Evolutionary conservation across 108 stramenopile species (phyloP), one percentile per base, ranked within the genome.

Genomic region (Fragilariopsis cylindrus): DNA sequence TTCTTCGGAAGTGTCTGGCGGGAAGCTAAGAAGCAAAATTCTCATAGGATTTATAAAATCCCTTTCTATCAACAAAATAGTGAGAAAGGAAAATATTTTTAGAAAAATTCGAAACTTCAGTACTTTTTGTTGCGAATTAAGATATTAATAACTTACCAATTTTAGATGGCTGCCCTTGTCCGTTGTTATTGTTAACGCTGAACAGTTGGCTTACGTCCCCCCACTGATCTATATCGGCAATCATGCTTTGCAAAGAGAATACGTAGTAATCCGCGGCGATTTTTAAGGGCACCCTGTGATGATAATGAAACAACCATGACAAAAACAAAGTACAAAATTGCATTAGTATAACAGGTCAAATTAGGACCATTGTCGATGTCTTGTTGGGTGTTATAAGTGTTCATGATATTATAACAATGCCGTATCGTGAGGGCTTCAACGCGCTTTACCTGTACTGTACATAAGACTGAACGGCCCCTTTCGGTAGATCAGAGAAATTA

Each of bases 1-100:
- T 49, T 88, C 90, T 16, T 95, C 94, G 5, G 91, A 80, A 56
- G 82, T 73, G 49, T 95, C 94, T 0, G 94, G 91, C 19, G 91
- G 91, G 87, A 95, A 84, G 15, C 84, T 85, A 1, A 92, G 70
- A 47, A 85, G 81, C 21, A 95, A 67, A 64, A 95, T 88, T 40
- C 89, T 77, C 89, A 95, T 89, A 54, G 90, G 87, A 70, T 92
- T 95, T 58, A 87, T 78, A 76, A 81, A 95, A 39, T 95, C 91
- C 39, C 93, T 79, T 60, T 95, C 94, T 63, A 41, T 19, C 16
- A 11, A 5, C 55, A 7, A 18, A n/a, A n/a, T 19, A 11, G 18
- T n/a, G 19, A 56, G 11, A n/a, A 11, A 56, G 7, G 11, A 5
- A 1, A 56, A 9, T 5, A 5, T 19, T 19, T 11, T 5, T 19